Base-by-base conservation (phyloP, 2,329 filamentous ascomycete genomes). In the Sclerotinia borealis region DNA sequence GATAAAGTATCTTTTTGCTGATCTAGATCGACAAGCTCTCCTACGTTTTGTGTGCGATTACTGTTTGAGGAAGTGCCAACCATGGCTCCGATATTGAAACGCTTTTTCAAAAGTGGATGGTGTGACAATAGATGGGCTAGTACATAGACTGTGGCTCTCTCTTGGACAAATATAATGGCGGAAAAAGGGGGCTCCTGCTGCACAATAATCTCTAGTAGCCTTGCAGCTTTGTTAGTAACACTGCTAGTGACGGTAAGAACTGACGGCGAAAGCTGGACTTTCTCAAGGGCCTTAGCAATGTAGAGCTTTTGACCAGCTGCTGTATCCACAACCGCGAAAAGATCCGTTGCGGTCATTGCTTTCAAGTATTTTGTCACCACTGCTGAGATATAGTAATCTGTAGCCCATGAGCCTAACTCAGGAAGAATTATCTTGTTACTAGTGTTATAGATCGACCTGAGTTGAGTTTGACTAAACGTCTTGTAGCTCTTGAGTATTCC, bases 321-420 rank as follows among this genome's bases (percentile, higher is more conserved):
- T 4, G 76, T 73, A 3, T 77, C 75, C 77, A 80, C 81, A 0
- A 74, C 73, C 27, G 78, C 73, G n/a, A 78, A 71, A 15, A 72
- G 64, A 63, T 76, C 70, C 13, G 68, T 66, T 27, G 69, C 66
- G 7, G 51, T n/a, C 72, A 78, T 2, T 81, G 81, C 3, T 73
- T 75, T 58, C 1, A 80, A 78, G 66, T 88, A 81, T 1, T 75
- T 75, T n/a, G 79, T 72, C 19, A 79, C 72, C 47, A 75, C 66
- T 34, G 74, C 64, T 62, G 76, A 72, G 11, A 92, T 82, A 71
- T 87, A 92, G 56, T 81, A 82, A 55, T 92, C 86, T 0, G 83
- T 82, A 1, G 88, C 88, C 87, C 88, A 93, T 1, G 78, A 68
- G 0, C 90, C 90, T 4, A 92, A 79, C 51, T 89, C 81, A 4